Percentiles rank a stretch among this genome's conserved stretches.
Conservation (phyloP, 352 stramenopile species). For the Phytophthora nicotianae region DNA sequence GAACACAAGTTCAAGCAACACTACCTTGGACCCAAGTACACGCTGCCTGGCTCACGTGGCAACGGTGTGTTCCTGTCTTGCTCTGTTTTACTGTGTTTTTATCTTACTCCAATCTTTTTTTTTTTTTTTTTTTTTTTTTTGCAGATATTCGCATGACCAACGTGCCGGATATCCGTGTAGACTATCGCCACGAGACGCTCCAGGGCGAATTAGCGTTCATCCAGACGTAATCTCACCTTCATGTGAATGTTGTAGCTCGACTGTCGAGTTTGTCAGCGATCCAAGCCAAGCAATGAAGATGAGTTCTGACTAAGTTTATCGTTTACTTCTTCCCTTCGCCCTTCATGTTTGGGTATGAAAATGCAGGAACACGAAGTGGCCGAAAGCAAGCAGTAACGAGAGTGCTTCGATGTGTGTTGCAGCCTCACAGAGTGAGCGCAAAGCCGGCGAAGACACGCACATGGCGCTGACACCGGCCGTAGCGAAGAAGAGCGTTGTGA, state of each 20-base stretch:
- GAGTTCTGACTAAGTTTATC: constrained; percentile 12
- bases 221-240: constrained; percentile 46
- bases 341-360: constrained; percentile 8
- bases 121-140: constrained; percentile 19
- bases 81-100: neutral
- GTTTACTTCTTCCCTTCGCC: constrained; percentile 13
- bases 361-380: constrained; percentile 40
- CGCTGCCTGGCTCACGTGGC: constrained; percentile 63
- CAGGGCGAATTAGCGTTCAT: constrained; percentile 76
- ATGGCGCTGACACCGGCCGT: constrained; percentile 43
- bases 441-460: constrained; percentile 9
- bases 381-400: constrained; percentile 41
- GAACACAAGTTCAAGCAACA: constrained; percentile 98
- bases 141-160: constrained; percentile 95
- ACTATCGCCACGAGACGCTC: constrained; percentile 90
- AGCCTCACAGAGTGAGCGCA: constrained; percentile 44
- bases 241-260: too few species aligned
- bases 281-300: too few species aligned
- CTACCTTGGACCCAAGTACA: constrained; percentile 95
- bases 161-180: constrained; percentile 92
- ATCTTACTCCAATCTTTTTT: neutral
- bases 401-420: constrained; percentile 51
- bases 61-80: constrained; percentile 62
- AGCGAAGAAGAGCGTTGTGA: constrained; percentile 62
- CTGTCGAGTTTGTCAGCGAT: too few species aligned